phyloP scores from a whole-genome alignment of 1,284 basidiomycete species.

The Coniophora puteana region DNA sequence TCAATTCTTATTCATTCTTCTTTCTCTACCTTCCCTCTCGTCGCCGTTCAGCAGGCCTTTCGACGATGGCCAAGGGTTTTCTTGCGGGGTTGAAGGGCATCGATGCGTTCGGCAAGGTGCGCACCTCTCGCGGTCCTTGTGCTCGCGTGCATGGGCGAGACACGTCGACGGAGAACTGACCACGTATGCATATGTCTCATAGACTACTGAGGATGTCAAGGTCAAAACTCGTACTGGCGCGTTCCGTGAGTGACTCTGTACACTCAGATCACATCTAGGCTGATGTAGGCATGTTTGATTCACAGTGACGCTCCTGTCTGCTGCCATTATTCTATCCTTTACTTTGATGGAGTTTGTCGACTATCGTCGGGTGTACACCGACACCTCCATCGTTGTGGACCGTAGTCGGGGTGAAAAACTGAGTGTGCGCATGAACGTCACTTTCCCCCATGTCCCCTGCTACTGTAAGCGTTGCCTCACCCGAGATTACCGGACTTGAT shows the following conservation, averaged over 20 bases:
- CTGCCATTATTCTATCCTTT: slow-evolving; percentile 89
- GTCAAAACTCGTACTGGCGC: slow-evolving; percentile 94
- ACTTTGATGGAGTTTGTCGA: slow-evolving; percentile 94
- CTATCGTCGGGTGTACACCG: slow-evolving; percentile 83
- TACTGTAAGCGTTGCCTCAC: slow-evolving; percentile 65
- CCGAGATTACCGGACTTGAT: neutral
- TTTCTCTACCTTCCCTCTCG: slow-evolving; percentile 26
- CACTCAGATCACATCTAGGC: slow-evolving; percentile 2
- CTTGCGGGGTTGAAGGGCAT: slow-evolving; percentile 76
- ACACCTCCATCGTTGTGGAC: slow-evolving; percentile 92
- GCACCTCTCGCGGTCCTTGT: slow-evolving; percentile 12
- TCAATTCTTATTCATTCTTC: slow-evolving; percentile 25
- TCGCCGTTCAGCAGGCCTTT: slow-evolving; percentile 22
- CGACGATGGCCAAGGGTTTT: slow-evolving; percentile 70
- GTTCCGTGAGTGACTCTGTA: slow-evolving; percentile 56
- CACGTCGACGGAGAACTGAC: slow-evolving; percentile 9
- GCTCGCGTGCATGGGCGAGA: slow-evolving; percentile 10
- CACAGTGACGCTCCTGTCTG: slow-evolving; percentile 88
- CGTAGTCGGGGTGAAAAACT: slow-evolving; percentile 92
- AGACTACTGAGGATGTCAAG: slow-evolving; percentile 98
- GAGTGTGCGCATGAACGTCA: slow-evolving; percentile 89
- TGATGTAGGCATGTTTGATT: slow-evolving; percentile 2
- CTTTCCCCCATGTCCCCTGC: slow-evolving; percentile 96
- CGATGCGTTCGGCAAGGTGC: slow-evolving; percentile 97
- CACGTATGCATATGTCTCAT: slow-evolving; percentile 10